phyloP scores from a whole-genome alignment of 129 eudicot species.

The Rutidosis leptorrhynchoides region DNA sequence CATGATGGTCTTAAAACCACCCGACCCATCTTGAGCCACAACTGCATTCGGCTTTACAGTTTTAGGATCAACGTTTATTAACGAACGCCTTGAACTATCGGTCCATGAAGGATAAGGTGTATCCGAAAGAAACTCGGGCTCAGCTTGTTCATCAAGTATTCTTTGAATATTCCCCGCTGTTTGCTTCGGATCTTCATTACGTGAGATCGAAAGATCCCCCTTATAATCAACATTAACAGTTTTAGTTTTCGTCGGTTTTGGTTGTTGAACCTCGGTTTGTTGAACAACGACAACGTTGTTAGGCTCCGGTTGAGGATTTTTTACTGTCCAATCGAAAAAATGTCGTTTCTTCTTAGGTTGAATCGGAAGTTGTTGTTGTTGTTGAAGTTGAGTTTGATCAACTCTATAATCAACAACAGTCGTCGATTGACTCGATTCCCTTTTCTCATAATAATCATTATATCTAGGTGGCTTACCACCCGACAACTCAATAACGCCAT shows the following conservation, averaged over 20 bases:
- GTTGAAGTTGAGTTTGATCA: neutral
- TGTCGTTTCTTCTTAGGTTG: neutral
- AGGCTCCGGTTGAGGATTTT: constrained; percentile 15
- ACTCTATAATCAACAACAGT: neutral
- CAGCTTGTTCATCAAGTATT: constrained; percentile 29
- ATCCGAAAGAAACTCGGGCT: neutral
- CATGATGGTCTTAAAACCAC: constrained; percentile 37
- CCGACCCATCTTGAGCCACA: constrained; percentile 62
- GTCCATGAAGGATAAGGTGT: constrained; percentile 36
- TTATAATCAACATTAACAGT: constrained; percentile 5
- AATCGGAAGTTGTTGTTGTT: constrained; percentile 1
- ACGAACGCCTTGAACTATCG: constrained; percentile 21
- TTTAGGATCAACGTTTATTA: constrained; percentile 21
- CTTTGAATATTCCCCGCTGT: constrained; percentile 28
- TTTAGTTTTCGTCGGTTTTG: constrained; percentile 8
- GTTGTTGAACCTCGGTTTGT: neutral
- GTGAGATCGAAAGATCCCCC: constrained; percentile 1
- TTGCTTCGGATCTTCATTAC: neutral
- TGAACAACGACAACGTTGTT: neutral
- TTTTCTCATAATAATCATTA: neutral
- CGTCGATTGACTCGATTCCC: neutral
- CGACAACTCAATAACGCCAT: constrained; percentile 28
- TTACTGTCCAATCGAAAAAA: constrained; percentile 14
- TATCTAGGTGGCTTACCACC: neutral
- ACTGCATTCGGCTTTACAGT: constrained; percentile 38